Percentiles rank a stretch among this genome's conserved stretches.
Evolutionary conservation across 805 yeast species (phyloP).

Genomic region (Candida rishiriensis): DNA sequence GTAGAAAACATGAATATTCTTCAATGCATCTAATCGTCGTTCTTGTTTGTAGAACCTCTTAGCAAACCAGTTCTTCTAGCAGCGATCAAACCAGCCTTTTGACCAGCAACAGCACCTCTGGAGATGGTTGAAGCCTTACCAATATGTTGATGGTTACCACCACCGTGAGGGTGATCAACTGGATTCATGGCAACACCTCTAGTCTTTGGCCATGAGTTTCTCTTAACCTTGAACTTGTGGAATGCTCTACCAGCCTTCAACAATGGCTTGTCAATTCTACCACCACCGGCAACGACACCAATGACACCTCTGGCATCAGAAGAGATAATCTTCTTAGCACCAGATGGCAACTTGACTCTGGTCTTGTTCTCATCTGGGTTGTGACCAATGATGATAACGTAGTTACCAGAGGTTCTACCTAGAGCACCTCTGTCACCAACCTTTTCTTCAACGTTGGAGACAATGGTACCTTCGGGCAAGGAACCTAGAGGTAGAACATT

Average conservation of each 20-base stretch:
- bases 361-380: constrained; percentile 99
- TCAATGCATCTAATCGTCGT: constrained; percentile 25
- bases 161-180: constrained; percentile 99
- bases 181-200: constrained; percentile 99
- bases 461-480: constrained; percentile 99
- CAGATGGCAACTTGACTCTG: constrained; percentile 98
- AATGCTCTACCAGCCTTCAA: constrained; percentile 99
- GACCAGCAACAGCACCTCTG: constrained; percentile 99
- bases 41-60: constrained; percentile 91
- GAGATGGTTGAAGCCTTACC: constrained; percentile 99
- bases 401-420: constrained; percentile 99
- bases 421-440: constrained; percentile 99
- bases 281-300: constrained; percentile 99
- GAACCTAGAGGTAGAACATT: constrained; percentile 95
- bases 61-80: constrained; percentile 99
- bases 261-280: constrained; percentile 99
- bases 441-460: constrained; percentile 97
- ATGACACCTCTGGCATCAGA: constrained; percentile 99
- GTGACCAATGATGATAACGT: constrained; percentile 98
- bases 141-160: constrained; percentile 99
- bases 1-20: not conserved
- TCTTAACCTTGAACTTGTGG: constrained; percentile 99
- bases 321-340: constrained; percentile 95
- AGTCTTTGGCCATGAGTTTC: constrained; percentile 99
- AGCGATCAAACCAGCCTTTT: constrained; percentile 99